Conservation (phyloP, 176 grass and related monocot species). For the Phoenix roebelenii region DNA sequence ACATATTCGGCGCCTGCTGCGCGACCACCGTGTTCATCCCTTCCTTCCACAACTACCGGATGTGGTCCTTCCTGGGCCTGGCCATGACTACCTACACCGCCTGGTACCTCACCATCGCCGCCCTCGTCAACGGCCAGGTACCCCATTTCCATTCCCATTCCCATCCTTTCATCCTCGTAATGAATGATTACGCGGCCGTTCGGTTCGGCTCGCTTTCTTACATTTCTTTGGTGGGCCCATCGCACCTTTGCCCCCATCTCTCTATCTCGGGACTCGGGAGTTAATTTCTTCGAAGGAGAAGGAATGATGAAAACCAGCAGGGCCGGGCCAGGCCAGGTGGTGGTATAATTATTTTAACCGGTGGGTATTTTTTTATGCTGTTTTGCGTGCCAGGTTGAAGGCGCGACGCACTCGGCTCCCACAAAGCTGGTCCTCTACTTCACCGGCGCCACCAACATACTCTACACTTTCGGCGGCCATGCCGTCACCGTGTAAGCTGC, state of each 20-base stretch:
- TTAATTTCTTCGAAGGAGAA: too few species aligned
- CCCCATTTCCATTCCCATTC: neutral
- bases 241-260: too few species aligned
- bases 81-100: conserved; percentile 87
- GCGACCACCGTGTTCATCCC: conserved; percentile 79
- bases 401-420: conserved; percentile 40
- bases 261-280: too few species aligned
- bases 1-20: conserved; percentile 86
- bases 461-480: conserved; percentile 89
- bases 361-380: too few species aligned
- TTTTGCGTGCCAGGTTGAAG: conserved; percentile 27
- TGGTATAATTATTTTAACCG: too few species aligned
- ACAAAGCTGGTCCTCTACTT: conserved; percentile 76
- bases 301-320: too few species aligned
- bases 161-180: too few species aligned
- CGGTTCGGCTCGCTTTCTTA: too few species aligned
- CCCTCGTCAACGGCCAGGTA: conserved; percentile 60
- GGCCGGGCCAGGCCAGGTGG: too few species aligned
- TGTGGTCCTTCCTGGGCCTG: conserved; percentile 83
- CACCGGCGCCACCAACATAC: conserved; percentile 92
- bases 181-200: too few species aligned
- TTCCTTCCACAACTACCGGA: conserved; percentile 90
- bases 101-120: conserved; percentile 74
- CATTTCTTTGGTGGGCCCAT: too few species aligned
- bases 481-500: conserved; percentile 81